A percentile compares a stretch with the other conserved stretches of the same genome.
These are phyloP conservation scores for Colletotrichum australisinense DNA, from an alignment of 2,329 filamentous ascomycete species.

Conservation along the genomic window DNA sequence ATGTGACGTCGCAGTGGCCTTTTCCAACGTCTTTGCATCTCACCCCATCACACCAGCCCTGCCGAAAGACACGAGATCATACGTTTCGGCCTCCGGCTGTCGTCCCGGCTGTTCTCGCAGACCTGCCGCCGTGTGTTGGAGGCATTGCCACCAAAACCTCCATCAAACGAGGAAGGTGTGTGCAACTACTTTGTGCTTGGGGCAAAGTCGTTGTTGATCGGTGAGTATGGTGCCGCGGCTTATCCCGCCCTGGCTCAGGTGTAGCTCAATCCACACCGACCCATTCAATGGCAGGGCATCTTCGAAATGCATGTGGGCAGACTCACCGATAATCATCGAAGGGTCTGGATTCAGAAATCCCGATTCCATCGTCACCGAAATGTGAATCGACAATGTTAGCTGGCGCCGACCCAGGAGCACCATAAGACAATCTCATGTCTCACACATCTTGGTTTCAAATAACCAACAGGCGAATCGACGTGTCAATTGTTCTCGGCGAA, in stretches of 20 bases:
- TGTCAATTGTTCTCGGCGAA: conserved; percentile 13
- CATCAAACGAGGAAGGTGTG: neutral
- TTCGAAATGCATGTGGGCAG: neutral
- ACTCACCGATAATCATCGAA: conserved; percentile 13
- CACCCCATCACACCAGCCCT: neutral
- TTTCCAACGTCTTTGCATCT: neutral
- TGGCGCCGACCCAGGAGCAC: neutral
- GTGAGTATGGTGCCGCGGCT: neutral
- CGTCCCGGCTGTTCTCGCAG: neutral
- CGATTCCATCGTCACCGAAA: neutral
- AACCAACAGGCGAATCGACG: conserved; percentile 10
- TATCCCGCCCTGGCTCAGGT: neutral
- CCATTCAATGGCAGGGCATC: neutral
- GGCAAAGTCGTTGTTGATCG: neutral
- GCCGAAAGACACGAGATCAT: neutral
- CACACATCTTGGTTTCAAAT: conserved; percentile 24
- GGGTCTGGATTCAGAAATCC: conserved; percentile 9
- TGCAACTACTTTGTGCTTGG: neutral
- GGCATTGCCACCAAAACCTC: neutral
- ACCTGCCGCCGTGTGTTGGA: neutral
- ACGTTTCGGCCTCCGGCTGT: conserved; percentile 1
- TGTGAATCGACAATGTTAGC: neutral
- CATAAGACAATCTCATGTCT: conserved; percentile 18
- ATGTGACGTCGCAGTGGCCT: neutral
- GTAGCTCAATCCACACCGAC: neutral